Conservation (phyloP, 106 monocot genomes). For the Dioscorea alata region DNA sequence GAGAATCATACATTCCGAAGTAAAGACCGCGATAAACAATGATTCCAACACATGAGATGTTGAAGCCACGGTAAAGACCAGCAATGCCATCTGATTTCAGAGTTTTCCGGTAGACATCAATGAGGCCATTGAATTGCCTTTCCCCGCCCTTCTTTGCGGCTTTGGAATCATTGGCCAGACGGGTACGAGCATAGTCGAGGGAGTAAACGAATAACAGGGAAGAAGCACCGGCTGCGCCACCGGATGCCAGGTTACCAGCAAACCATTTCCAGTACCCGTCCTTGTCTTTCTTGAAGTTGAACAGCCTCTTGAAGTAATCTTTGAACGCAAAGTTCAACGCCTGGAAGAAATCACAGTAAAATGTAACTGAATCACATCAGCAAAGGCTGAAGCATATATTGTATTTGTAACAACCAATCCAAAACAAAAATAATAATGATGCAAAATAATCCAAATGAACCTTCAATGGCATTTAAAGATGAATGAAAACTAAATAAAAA, state of each 20-base stretch:
- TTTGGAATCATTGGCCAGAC: conserved; percentile 22
- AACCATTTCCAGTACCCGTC: conserved; percentile 35
- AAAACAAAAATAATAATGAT: too few species aligned
- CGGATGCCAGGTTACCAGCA: conserved; percentile 25
- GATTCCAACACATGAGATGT: conserved; percentile 23
- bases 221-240: conserved; percentile 25
- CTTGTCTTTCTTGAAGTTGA: conserved; percentile 26
- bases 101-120: conserved; percentile 26
- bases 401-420: too few species aligned
- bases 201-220: conserved; percentile 25
- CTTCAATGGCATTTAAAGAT: too few species aligned
- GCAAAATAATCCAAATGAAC: too few species aligned
- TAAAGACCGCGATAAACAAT: conserved; percentile 24
- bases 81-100: conserved; percentile 16
- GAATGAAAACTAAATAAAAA: too few species aligned
- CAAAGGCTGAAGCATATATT: too few species aligned
- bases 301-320: conserved; percentile 27
- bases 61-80: conserved; percentile 23
- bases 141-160: conserved; percentile 26
- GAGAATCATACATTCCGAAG: conserved; percentile 30
- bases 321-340: conserved; percentile 35
- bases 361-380: too few species aligned
- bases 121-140: conserved; percentile 26
- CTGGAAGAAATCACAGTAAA: not conserved
- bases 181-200: conserved; percentile 25